Base-by-base conservation (phyloP, 306 rosid genomes). In the Neltuma alba region DNA sequence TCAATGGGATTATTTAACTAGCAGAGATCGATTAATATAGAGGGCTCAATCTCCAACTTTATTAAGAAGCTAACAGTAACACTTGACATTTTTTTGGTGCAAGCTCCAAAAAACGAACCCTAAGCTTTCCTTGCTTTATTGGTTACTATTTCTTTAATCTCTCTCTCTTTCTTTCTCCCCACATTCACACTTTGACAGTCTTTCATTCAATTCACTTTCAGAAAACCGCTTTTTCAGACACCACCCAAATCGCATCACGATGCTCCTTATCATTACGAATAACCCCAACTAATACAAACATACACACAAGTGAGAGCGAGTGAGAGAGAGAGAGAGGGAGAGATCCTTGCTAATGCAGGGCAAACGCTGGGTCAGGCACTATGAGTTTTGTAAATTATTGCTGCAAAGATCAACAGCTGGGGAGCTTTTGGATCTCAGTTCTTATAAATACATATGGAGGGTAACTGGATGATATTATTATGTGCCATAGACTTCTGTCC, bases 181-280 rank as follows among this genome's bases (percentile, higher is more conserved):
- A 66, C 74, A 77, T 86, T 86, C 86, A 87, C 83, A 81, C 72
- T 79, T 78, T 83, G 90, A 87, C 91, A 87, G 92, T 84, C 82
- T 42, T 84, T 81, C 85, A 87, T 92, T 90, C 84, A 86, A 89
- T 88, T 81, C 87, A 83, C 89, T 90, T 87, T 90, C 83, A 90
- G 84, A 85, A 68, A 85, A 81, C 61, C 91, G 86, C 97, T 92
- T 92, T 92, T 78, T 89, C 90, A 86, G 92, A 90, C 92, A 89
- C 64, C 87, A 87, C 93, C 92, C 88, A 85, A 87, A 85, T 90
- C 89, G 81, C 88, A 84, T 88, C 90, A 82, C 84, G 74, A 87
- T 84, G 85, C 73, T 41, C 79, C 88, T 85, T 85, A 89, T 89
- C 79, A 91, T 88, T 86, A 84, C 82, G 7, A 20, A 77, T 67